phyloP scores from a whole-genome alignment of 1,284 basidiomycete genomes.

The Hypsizygus ulmarius region DNA sequence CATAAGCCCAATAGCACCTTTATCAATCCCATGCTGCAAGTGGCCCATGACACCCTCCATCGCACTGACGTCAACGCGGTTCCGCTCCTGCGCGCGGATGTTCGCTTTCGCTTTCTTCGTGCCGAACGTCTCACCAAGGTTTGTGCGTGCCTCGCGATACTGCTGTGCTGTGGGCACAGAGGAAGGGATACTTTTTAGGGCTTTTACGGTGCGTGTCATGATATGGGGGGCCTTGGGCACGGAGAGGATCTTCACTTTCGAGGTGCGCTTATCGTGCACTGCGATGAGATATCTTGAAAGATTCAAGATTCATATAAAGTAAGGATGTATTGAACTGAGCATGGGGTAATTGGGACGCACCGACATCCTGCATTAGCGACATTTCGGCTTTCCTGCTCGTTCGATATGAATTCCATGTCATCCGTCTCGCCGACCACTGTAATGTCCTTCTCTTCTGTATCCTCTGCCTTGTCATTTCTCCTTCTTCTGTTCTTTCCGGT shows the following conservation, averaged over 20 bases:
- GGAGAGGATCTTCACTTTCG: constrained; percentile 64
- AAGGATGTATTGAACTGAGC: background rate
- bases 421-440: constrained; percentile 48
- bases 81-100: constrained; percentile 82
- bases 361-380: constrained; percentile 56
- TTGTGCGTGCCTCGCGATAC: constrained; percentile 64
- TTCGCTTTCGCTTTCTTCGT: constrained; percentile 89
- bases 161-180: constrained; percentile 49
- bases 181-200: constrained; percentile 68
- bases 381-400: constrained; percentile 60
- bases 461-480: constrained; percentile 22
- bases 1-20: constrained; percentile 64
- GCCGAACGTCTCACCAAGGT: constrained; percentile 89
- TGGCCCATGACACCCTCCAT: constrained; percentile 80
- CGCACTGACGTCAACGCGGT: constrained; percentile 81
- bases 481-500: constrained; percentile 27
- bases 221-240: constrained; percentile 66
- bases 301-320: constrained; percentile 2
- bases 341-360: constrained; percentile 35
- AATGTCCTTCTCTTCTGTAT: constrained; percentile 29
- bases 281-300: constrained; percentile 60
- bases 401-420: constrained; percentile 58
- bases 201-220: constrained; percentile 77
- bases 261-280: constrained; percentile 70
- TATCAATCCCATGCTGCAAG: constrained; percentile 79